Conservation (phyloP, 148 eudicot species). For the Nepenthes mirabilis region DNA sequence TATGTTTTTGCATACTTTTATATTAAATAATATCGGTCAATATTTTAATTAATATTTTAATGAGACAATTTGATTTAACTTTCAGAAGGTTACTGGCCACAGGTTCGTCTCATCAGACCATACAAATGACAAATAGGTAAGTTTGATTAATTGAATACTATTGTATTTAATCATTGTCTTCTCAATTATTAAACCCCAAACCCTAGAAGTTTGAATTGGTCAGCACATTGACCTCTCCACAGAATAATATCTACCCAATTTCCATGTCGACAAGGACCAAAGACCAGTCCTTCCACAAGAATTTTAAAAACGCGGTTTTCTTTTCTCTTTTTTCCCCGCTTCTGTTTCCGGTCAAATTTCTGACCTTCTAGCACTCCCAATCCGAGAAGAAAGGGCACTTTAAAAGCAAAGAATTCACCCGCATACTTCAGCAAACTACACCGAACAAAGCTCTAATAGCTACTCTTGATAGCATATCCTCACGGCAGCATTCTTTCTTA, state of each 20-base stretch:
- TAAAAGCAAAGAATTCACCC: not conserved
- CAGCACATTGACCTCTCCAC: constrained; percentile 11
- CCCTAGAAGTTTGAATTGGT: constrained; percentile 4
- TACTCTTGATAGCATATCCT: too few species aligned
- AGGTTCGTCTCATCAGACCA: too few species aligned
- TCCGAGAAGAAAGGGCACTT: not conserved
- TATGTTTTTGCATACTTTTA: too few species aligned
- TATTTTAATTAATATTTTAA: too few species aligned
- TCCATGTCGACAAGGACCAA: not conserved
- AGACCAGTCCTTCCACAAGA: constrained; percentile 11
- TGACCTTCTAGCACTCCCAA: constrained; percentile 1
- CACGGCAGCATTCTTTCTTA: too few species aligned
- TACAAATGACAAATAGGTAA: too few species aligned
- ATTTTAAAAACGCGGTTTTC: constrained; percentile 7
- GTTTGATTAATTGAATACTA: too few species aligned
- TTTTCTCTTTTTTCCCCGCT: not conserved
- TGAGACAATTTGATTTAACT: too few species aligned
- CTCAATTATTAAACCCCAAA: too few species aligned
- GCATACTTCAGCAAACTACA: not conserved
- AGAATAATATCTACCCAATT: not conserved
- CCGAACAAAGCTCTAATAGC: not conserved
- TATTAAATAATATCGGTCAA: too few species aligned
- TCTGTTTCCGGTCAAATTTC: constrained; percentile 4
- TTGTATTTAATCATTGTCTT: too few species aligned
- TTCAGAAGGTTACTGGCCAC: too few species aligned